Evolutionary conservation across 176 grass and related monocot genomes (phyloP), one percentile per base, ranked within the genome.

Genomic region (Oryza rufipogon): DNA sequence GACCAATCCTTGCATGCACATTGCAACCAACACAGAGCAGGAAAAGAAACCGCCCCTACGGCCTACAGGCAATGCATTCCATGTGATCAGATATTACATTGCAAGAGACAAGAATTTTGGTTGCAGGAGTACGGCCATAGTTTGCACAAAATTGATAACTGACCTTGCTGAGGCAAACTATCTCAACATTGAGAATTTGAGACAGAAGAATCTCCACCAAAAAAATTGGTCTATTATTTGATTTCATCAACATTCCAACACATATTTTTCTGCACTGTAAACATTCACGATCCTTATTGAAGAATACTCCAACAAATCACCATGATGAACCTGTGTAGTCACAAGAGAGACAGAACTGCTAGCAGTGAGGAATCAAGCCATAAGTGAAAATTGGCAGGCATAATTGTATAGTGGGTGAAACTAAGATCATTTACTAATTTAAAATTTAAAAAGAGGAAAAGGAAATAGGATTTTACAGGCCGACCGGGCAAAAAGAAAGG

Each of bases 251-350:
- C 39, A 41, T 7, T 41, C 81, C 77, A 89, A 54, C 15, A 54
- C 46, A 48, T 48, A 41, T 82, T 74, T 32, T 68, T 17, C 1
- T 52, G 28, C 46, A 41, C 39, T 41, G 39, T 41, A 41, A n/a
- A 69, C 85, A 84, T 69, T 89, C 73, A 60, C 6, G 17, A n/a
- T 60, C 19, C 46, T 41, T 41, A 9, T 41, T 41, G 39, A 41
- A 41, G 39, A 41, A 41, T 41, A 8, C 39, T 9, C 39, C 39
- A 41, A 41, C 39, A 41, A 41, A 41, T 41, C 39, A 41, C 48
- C 56, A 64, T 84, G 64, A 20, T 65, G 80, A 54, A 87, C 89
- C 76, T 8, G 36, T 91, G 88, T 44, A 56, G 44, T 7, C 60
- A 70, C 66, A 45, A 9, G 68, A 38, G 16, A 72, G 32, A 39